A percentile compares a stretch with the other conserved stretches of the same genome.
These are phyloP conservation scores for Aspergillus ostianus DNA, from an alignment of 495 filamentous ascomycete species.

Conservation along the genomic window DNA sequence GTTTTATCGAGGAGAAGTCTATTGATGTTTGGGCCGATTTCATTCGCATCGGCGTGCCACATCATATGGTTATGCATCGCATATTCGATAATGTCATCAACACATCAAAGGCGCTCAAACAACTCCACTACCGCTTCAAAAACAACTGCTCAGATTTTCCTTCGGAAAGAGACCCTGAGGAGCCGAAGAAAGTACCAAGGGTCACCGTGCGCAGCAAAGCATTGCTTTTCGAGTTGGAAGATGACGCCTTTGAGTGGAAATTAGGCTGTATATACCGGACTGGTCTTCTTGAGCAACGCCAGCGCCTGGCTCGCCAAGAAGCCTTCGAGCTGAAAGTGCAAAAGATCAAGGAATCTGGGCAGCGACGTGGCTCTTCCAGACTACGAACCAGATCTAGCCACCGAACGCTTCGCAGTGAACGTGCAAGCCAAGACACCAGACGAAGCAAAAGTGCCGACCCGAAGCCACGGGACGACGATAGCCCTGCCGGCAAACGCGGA, in stretches of 20 bases:
- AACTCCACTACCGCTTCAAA: constrained; percentile 87
- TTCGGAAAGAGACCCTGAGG: constrained; percentile 76
- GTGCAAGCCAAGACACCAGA: constrained; percentile 40
- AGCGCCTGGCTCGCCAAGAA: constrained; percentile 84
- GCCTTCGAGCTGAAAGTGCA: constrained; percentile 85
- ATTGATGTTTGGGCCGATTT: constrained; percentile 84
- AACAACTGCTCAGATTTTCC: constrained; percentile 85
- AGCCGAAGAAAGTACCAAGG: constrained; percentile 80
- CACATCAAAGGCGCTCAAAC: constrained; percentile 78
- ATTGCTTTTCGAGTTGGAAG: constrained; percentile 86
- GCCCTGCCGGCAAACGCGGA: constrained; percentile 23
- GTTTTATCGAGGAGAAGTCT: constrained; percentile 69
- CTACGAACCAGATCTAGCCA: constrained; percentile 53
- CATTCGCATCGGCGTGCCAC: constrained; percentile 86
- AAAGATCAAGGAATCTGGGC: constrained; percentile 68
- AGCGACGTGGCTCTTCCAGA: constrained; percentile 50
- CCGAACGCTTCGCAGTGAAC: constrained; percentile 44
- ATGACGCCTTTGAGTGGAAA: constrained; percentile 97
- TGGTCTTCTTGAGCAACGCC: constrained; percentile 83
- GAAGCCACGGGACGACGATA: constrained; percentile 30
- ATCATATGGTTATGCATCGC: constrained; percentile 86
- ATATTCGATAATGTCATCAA: constrained; percentile 93
- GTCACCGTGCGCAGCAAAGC: constrained; percentile 78
- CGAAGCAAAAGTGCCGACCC: constrained; percentile 57
- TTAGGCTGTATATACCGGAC: constrained; percentile 87